Percentiles rank a stretch among this genome's conserved stretches.
These are phyloP conservation scores for Mycena chlorophos DNA, from an alignment of 768 basidiomycete genomes.

Conservation along the genomic window DNA sequence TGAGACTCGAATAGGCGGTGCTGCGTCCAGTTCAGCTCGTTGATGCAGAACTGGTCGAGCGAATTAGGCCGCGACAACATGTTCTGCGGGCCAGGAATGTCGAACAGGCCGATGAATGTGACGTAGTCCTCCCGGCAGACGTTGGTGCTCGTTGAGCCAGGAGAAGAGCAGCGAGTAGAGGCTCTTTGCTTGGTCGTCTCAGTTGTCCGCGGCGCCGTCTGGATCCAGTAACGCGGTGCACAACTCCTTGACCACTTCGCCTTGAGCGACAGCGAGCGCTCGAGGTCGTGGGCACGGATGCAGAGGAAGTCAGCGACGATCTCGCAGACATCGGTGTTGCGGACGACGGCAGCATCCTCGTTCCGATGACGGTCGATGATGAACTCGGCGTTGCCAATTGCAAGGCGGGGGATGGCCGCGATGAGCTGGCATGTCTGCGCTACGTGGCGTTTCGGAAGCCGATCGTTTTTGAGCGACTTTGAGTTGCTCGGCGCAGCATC, in stretches of 20 bases:
- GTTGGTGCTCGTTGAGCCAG: constrained; percentile 76
- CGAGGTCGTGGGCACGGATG: constrained; percentile 65
- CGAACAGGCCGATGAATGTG: too few relatives aligned
- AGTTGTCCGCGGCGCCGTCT: constrained; percentile 69
- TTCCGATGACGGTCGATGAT: constrained; percentile 59
- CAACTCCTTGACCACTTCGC: constrained; percentile 84
- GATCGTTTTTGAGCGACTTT: constrained; percentile 73
- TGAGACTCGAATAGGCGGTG: too few relatives aligned
- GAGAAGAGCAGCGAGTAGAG: constrained; percentile 87
- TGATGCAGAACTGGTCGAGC: constrained; percentile 76
- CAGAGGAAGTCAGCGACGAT: too few relatives aligned
- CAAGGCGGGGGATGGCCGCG: constrained; percentile 74
- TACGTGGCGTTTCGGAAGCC: constrained; percentile 75
- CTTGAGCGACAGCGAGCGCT: constrained; percentile 83
- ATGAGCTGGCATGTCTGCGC: too few relatives aligned
- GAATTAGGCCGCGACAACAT: constrained; percentile 70
- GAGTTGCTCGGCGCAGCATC: constrained; percentile 65
- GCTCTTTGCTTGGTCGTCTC: constrained; percentile 72
- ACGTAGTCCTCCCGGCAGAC: too few relatives aligned
- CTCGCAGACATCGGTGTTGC: too few relatives aligned
- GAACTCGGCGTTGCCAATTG: constrained; percentile 79
- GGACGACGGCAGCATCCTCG: constrained; percentile 71
- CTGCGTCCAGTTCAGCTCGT: constrained; percentile 79
- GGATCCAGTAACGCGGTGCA: constrained; percentile 78
- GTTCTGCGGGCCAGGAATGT: too few relatives aligned